Evolutionary conservation across 352 stramenopile genomes (phyloP), one percentile per base, ranked within the genome.

Genomic region (Phytopythium litorale): DNA sequence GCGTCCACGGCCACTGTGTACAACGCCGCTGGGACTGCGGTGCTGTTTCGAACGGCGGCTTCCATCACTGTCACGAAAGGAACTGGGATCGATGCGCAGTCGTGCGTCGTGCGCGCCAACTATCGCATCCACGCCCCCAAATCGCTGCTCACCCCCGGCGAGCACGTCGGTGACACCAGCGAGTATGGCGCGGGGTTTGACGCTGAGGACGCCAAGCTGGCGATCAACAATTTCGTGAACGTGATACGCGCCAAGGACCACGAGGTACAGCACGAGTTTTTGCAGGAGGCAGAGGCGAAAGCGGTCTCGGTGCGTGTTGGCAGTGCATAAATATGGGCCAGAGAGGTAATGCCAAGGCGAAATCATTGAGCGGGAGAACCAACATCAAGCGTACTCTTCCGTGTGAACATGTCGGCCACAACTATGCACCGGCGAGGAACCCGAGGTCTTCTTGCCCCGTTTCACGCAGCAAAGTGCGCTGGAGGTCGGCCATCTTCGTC

Each of bases 61-160:
- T 49, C 35, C 0, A 59, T 40, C 4, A 23, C 16, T 0, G 21
- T 49, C 35, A 59, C 53, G 4, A 32, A 25, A 21, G 35, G 9
- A n/a, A 7, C 7, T 25, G 51, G 11, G 4, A 2, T 12, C 45
- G 25, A 59, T 9, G n/a, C 35, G 19, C 21, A 40, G 21, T 59
- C 37, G 11, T 49, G 35, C 21, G 23, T 59, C 8, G 23, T 50
- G 13, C 53, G 35, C 33, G 53, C 53, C 3, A n/a, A 49, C 11
- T 59, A 59, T 12, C 53, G 53, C 35, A 33, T 59, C 16, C 53
- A 59, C 53, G 53, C 33, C 12, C 18, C 37, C 8, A 21, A 50
- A 13, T 4, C 15, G 13, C 8, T 23, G 1, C 33, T 46, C 19
- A 33, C 15, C 2, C n/a, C 32, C 0, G 33, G 11, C 7, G 21